Conservation (phyloP, 768 basidiomycete genomes). For the Basidioascus undulatus region DNA sequence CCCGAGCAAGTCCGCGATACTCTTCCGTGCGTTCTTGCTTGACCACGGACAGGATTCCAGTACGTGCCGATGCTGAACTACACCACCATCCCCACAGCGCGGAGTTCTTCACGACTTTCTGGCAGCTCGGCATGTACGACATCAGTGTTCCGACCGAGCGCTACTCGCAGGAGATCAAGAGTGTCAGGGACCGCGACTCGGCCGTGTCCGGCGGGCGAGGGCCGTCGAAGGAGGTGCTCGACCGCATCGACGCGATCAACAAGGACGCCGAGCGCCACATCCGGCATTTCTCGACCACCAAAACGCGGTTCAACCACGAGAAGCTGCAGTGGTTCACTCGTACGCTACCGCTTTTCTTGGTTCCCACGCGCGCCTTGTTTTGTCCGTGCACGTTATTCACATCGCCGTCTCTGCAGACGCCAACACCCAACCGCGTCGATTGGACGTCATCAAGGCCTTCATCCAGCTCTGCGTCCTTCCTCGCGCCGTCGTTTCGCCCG, state of each 20-base stretch:
- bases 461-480: slow-evolving; percentile 86
- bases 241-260: not conserved
- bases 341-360: slow-evolving; percentile 4
- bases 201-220: no score
- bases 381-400: slow-evolving; percentile 16
- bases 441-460: slow-evolving; percentile 26
- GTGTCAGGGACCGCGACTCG: slow-evolving; percentile 14
- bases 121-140: slow-evolving; percentile 86
- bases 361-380: not conserved
- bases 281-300: no score
- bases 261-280: not conserved
- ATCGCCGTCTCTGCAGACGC: slow-evolving; percentile 4
- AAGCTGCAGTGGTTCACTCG: slow-evolving; percentile 64
- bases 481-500: slow-evolving; percentile 72
- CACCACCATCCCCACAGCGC: slow-evolving; percentile 46
- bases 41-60: no score
- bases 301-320: slow-evolving; percentile 51
- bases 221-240: not conserved
- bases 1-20: slow-evolving; percentile 38
- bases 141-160: slow-evolving; percentile 46
- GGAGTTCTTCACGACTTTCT: slow-evolving; percentile 84
- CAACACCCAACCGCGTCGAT: slow-evolving; percentile 19
- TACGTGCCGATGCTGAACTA: no score
- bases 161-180: slow-evolving; percentile 53
- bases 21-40: slow-evolving; percentile 57